A percentile compares a stretch with the other conserved stretches of the same genome.
phyloP scores from a whole-genome alignment of 805 yeast species.

The Yueomyces sinensis region DNA sequence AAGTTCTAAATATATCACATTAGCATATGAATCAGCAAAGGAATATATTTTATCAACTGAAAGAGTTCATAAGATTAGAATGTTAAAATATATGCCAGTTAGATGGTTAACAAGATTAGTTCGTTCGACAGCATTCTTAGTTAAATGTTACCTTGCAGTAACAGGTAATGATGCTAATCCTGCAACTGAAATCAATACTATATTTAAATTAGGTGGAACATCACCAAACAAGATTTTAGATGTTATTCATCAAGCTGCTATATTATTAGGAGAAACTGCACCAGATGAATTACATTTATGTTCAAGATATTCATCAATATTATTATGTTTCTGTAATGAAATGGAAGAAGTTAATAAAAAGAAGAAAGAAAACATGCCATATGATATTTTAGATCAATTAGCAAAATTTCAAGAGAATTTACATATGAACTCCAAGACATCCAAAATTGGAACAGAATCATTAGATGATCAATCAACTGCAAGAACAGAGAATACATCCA shows the following conservation, averaged over 20 bases:
- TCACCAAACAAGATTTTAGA: constrained; percentile 59
- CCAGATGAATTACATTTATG: constrained; percentile 85
- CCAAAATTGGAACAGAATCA: neutral
- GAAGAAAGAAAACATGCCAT: neutral
- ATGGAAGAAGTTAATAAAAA: constrained; percentile 36
- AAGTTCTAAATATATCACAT: constrained; percentile 64
- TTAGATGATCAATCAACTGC: too few relatives aligned
- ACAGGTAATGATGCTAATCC: constrained; percentile 26
- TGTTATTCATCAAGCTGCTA: constrained; percentile 58
- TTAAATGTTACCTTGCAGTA: constrained; percentile 66
- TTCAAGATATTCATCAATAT: constrained; percentile 62
- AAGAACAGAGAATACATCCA: neutral
- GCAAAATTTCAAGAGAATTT: neutral
- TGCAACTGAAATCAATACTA: constrained; percentile 27
- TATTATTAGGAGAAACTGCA: constrained; percentile 63
- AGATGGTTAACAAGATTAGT: constrained; percentile 82
- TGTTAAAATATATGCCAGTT: constrained; percentile 75
- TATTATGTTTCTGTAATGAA: constrained; percentile 65
- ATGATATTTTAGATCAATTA: neutral
- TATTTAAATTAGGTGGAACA: constrained; percentile 47
- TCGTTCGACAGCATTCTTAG: constrained; percentile 79
- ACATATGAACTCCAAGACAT: neutral
- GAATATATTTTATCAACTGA: constrained; percentile 62
- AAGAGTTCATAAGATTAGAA: constrained; percentile 48
- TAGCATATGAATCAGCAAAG: constrained; percentile 75